These are phyloP conservation scores for Vigna angularis DNA, from an alignment of 306 rosid species.

Conservation along the genomic window DNA sequence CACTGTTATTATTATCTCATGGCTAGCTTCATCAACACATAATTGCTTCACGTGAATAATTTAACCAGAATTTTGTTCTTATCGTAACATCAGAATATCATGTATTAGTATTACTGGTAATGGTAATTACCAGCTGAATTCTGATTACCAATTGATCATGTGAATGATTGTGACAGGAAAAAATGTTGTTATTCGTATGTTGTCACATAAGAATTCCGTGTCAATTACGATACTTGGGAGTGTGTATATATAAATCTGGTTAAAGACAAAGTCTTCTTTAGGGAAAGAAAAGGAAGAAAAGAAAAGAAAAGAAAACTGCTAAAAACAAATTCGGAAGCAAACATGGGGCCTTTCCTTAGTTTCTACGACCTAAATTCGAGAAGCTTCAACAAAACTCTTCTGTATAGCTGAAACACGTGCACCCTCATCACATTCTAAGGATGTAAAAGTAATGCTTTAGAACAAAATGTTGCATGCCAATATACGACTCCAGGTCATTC, in stretches of 20 bases:
- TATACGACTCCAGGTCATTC: not conserved
- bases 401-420: not conserved
- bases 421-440: not conserved
- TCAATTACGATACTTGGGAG: not conserved
- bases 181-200: not conserved
- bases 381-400: not conserved
- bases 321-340: not conserved
- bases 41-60: not conserved
- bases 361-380: not conserved
- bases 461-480: not conserved
- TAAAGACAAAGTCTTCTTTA: not conserved
- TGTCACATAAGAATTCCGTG: not conserved
- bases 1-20: not conserved
- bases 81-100: not conserved
- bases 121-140: not conserved
- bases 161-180: constrained; percentile 2
- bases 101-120: not conserved
- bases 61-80: not conserved
- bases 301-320: not conserved
- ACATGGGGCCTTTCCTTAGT: not conserved
- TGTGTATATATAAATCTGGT: not conserved
- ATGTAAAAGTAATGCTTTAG: not conserved
- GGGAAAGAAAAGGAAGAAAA: not conserved
- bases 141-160: not conserved
- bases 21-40: not conserved